phyloP scores from a whole-genome alignment of 139 green algal genomes.

The Tetradesmus obliquus region DNA sequence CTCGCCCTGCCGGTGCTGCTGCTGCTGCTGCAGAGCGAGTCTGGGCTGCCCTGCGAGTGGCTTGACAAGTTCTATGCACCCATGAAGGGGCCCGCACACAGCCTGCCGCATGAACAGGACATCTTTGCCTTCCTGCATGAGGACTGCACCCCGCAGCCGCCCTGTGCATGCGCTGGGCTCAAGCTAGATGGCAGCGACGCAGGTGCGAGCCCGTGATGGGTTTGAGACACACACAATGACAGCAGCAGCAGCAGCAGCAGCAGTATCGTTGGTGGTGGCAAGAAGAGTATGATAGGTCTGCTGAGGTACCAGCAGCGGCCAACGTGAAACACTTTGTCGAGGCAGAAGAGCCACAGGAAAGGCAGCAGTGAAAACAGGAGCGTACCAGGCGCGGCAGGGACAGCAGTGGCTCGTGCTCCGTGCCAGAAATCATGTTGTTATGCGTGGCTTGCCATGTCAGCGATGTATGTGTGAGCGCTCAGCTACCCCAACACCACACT shows the following conservation, averaged over 20 bases:
- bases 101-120: slow-evolving; percentile 43
- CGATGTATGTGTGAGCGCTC: no score
- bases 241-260: background rate
- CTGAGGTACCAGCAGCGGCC: no score
- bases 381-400: no score
- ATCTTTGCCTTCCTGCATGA: slow-evolving; percentile 39
- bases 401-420: no score
- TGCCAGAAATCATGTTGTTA: no score
- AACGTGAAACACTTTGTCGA: no score
- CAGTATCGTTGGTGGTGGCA: no score
- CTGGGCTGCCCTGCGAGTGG: slow-evolving; percentile 31
- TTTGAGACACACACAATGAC: background rate
- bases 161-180: slow-evolving; percentile 34
- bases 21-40: background rate
- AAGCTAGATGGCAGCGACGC: slow-evolving; percentile 45
- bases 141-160: slow-evolving; percentile 46
- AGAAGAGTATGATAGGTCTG: no score
- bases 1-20: background rate
- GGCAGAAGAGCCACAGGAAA: no score
- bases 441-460: no score
- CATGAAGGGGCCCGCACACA: background rate
- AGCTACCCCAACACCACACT: no score
- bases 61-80: slow-evolving; percentile 39
- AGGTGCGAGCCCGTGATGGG: background rate
- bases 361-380: no score